Conservation (phyloP, 176 grass and related monocot genomes). For the Elaeis guineensis region DNA sequence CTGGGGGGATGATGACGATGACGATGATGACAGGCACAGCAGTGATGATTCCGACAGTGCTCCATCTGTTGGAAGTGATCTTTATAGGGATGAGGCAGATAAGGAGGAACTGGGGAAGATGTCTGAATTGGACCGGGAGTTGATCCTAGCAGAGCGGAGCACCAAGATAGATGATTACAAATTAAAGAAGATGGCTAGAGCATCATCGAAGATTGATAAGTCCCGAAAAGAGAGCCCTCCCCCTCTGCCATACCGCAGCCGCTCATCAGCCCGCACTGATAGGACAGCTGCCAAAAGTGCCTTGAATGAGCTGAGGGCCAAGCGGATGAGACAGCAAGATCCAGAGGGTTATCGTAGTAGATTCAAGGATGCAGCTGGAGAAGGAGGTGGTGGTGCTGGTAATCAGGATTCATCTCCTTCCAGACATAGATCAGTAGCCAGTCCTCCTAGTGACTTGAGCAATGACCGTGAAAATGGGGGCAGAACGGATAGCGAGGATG, state of each 20-base stretch:
- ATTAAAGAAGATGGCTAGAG: conserved; percentile 57
- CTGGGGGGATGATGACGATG: conserved; percentile 36
- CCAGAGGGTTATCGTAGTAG: conserved; percentile 41
- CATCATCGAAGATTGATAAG: conserved; percentile 49
- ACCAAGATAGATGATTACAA: conserved; percentile 49
- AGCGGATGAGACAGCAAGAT: conserved; percentile 57
- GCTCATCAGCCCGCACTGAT: conserved; percentile 36
- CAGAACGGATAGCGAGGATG: conserved; percentile 39
- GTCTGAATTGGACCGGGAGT: conserved; percentile 70
- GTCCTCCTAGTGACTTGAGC: conserved; percentile 50
- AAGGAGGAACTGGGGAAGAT: conserved; percentile 66
- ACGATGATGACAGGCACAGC: conserved; percentile 20
- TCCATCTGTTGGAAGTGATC: conserved; percentile 68
- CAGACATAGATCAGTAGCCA: conserved; percentile 31
- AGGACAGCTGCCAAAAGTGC: conserved; percentile 52
- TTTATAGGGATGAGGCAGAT: conserved; percentile 90
- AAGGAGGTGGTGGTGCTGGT: neutral
- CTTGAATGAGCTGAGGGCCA: conserved; percentile 51
- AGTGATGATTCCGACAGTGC: conserved; percentile 64
- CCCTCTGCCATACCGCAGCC: conserved; percentile 26
- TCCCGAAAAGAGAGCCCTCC: conserved; percentile 52
- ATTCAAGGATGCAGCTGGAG: conserved; percentile 32
- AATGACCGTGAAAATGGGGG: conserved; percentile 43
- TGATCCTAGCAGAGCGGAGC: conserved; percentile 62
- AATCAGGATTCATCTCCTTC: conserved; percentile 12